These are phyloP conservation scores for Beauveria rudraprayagi DNA, from an alignment of 2,329 filamentous ascomycete genomes.

Conservation along the genomic window DNA sequence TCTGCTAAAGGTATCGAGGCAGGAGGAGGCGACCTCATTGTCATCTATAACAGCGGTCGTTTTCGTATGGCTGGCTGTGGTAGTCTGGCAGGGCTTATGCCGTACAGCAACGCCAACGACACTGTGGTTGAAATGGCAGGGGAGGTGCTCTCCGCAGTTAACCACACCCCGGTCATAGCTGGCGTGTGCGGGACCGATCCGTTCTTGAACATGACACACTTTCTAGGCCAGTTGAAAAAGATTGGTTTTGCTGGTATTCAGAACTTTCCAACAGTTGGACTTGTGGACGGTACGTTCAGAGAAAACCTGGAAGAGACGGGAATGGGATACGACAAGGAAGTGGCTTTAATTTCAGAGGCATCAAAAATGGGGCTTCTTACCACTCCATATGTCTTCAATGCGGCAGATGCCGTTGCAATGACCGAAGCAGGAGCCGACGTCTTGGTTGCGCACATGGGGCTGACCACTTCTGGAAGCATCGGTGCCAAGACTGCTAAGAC, in stretches of 20 bases:
- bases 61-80: constrained; percentile 67
- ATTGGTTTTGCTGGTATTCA: constrained; percentile 63
- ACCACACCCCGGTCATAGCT: constrained; percentile 57
- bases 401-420: constrained; percentile 55
- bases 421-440: constrained; percentile 57
- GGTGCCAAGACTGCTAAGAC: constrained; percentile 53
- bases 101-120: constrained; percentile 63
- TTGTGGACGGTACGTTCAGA: constrained; percentile 62
- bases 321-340: constrained; percentile 60
- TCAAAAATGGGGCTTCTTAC: constrained; percentile 54
- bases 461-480: constrained; percentile 57
- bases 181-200: constrained; percentile 66
- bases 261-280: constrained; percentile 65
- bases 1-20: constrained; percentile 63
- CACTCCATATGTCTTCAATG: constrained; percentile 61
- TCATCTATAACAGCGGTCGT: constrained; percentile 64
- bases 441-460: constrained; percentile 59
- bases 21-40: constrained; percentile 60
- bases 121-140: constrained; percentile 60
- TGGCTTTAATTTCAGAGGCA: constrained; percentile 57
- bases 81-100: constrained; percentile 61
- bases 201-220: constrained; percentile 53
- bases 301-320: constrained; percentile 62
- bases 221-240: constrained; percentile 50
- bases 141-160: constrained; percentile 59